phyloP scores from a whole-genome alignment of 129 eudicot genomes.

The Chrysanthemum makinoi region DNA sequence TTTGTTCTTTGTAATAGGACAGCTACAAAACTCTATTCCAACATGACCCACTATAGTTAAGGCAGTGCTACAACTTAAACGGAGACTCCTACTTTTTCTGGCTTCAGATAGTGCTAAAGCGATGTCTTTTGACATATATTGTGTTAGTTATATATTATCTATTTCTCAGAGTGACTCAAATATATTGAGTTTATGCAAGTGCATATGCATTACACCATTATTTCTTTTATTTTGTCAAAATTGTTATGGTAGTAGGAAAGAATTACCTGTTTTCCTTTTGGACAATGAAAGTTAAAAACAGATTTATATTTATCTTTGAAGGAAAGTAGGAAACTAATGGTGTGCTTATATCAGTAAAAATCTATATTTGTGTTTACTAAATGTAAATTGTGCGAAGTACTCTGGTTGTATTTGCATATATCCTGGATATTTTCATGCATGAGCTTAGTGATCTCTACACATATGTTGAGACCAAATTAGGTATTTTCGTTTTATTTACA shows the following conservation, averaged over 20 bases:
- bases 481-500: background rate
- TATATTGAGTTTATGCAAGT: background rate
- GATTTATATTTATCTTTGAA: background rate
- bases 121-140: too few relatives aligned
- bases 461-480: background rate
- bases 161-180: too few relatives aligned
- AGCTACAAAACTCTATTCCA: too few relatives aligned
- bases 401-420: background rate
- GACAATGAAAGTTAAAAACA: slow-evolving; percentile 3
- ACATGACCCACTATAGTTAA: too few relatives aligned
- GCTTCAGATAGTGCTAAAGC: too few relatives aligned
- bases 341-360: background rate
- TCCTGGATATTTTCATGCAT: background rate
- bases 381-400: background rate
- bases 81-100: too few relatives aligned
- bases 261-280: background rate
- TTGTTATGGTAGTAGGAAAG: background rate
- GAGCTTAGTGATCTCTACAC: background rate
- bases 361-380: slow-evolving; percentile 5
- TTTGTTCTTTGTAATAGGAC: too few relatives aligned
- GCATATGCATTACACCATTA: background rate
- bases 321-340: slow-evolving; percentile 9
- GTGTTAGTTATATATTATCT: too few relatives aligned
- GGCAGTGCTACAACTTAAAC: too few relatives aligned
- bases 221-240: background rate